Percentiles rank a stretch among this genome's conserved stretches.
Evolutionary conservation across 176 grass and related monocot genomes (phyloP).

Genomic region (maize (Zea mays)): Zm-B73-REFERENCE-NAM-5.0 NC_050099.1:45369001-45369500

Average conservation of each 20-base stretch:
- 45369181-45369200: too few relatives aligned
- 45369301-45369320: background rate
- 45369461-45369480: constrained; percentile 45
- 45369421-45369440: constrained; percentile 55
- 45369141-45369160: background rate
- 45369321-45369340: background rate
- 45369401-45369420: constrained; percentile 28
- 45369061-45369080: background rate
- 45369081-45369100: background rate
- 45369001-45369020: too few relatives aligned
- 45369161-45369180: background rate
- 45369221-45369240: too few relatives aligned
- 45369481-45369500: constrained; percentile 20
- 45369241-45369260: too few relatives aligned
- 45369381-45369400: background rate
- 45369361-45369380: constrained; percentile 31
- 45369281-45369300: background rate
- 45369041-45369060: background rate
- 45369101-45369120: background rate
- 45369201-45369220: too few relatives aligned
- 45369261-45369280: too few relatives aligned
- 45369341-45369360: background rate
- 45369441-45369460: constrained; percentile 36
- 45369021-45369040: too few relatives aligned
- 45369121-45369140: background rate